Evolutionary conservation across 108 stramenopile species (phyloP).

Genomic region (Cyclotella distinguenda): DNA sequence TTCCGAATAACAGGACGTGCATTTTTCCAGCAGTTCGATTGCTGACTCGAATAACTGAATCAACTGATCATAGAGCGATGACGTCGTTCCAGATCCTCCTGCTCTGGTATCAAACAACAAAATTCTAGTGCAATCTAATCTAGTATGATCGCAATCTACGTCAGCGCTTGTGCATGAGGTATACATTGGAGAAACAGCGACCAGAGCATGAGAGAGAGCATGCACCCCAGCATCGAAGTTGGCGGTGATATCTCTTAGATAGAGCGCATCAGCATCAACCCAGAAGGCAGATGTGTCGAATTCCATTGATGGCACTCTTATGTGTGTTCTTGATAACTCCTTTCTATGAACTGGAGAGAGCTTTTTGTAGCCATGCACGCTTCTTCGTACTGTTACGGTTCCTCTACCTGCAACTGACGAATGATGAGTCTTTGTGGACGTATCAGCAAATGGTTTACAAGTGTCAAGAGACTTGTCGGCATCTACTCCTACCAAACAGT

Average conservation of each 20-base stretch:
- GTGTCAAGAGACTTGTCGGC: too few species aligned
- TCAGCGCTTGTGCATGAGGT: conserved; percentile 78
- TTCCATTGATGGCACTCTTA: conserved; percentile 89
- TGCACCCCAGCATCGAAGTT: conserved; percentile 84
- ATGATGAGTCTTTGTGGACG: not conserved
- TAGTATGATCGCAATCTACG: conserved; percentile 75
- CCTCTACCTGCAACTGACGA: conserved; percentile 73
- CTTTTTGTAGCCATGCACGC: conserved; percentile 83
- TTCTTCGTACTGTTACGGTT: conserved; percentile 66
- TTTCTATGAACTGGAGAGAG: conserved; percentile 66
- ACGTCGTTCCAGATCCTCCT: conserved; percentile 69
- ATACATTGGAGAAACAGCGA: conserved; percentile 89
- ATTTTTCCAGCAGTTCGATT: conserved; percentile 65
- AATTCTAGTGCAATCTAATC: conserved; percentile 61
- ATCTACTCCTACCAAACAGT: too few species aligned
- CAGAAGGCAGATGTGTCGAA: conserved; percentile 91
- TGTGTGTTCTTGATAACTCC: conserved; percentile 73
- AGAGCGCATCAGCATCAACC: conserved; percentile 82
- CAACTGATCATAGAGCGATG: conserved; percentile 63
- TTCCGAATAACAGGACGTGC: conserved; percentile 50
- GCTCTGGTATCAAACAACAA: conserved; percentile 71
- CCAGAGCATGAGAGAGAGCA: conserved; percentile 89
- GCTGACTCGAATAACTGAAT: conserved; percentile 57
- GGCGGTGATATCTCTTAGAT: conserved; percentile 40
- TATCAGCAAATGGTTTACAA: conserved; percentile 1